Base-by-base conservation (phyloP, 805 yeast genomes). In the Lipomyces oligophaga region DNA sequence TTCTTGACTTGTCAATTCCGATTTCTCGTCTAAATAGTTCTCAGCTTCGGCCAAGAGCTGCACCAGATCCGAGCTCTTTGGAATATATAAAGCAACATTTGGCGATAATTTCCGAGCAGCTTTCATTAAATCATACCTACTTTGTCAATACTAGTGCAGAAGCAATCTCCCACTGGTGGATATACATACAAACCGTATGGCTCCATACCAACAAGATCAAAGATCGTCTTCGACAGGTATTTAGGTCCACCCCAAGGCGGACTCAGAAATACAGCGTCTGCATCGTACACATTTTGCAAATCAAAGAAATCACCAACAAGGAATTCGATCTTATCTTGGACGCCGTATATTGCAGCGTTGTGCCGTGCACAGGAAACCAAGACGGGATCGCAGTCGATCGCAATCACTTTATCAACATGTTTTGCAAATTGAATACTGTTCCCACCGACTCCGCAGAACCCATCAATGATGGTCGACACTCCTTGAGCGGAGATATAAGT, bases 381-480 rank as follows among this genome's bases (percentile, higher is more conserved):
- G 21, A 72, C 73, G 27, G 72, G 66, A 43, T 79, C 79, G 32
- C 68, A 68, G 58, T 86, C 95, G 1, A 85, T 64, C 2, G 83
- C 87, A 28, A 78, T 75, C 1, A 79, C 54, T n/a, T 25, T 35
- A 24, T 40, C 49, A n/a, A 60, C 82, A 10, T 59, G 59, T 35
- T 70, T 64, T 2, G 87, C 85, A 63, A 85, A 75, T 55, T 84
- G 93, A 21, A 83, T 80, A 1, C 81, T 68, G 58, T 84, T 84
- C 0, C 93, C 93, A 1, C 94, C 94, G 5, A 85, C 90, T 1
- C 94, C 95, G 59, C 87, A 78, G 55, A 83, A 83, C 2, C 83
- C 71, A 58, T 85, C 94, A 19, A 81, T 60, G 0, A 79, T 66
- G 1, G 45, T 33, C 10, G 26, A 18, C 10, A n/a, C n/a, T n/a